These are phyloP conservation scores for Chlamydomonas schloesseri DNA, from an alignment of 139 green algal species.

Conservation along the genomic window DNA sequence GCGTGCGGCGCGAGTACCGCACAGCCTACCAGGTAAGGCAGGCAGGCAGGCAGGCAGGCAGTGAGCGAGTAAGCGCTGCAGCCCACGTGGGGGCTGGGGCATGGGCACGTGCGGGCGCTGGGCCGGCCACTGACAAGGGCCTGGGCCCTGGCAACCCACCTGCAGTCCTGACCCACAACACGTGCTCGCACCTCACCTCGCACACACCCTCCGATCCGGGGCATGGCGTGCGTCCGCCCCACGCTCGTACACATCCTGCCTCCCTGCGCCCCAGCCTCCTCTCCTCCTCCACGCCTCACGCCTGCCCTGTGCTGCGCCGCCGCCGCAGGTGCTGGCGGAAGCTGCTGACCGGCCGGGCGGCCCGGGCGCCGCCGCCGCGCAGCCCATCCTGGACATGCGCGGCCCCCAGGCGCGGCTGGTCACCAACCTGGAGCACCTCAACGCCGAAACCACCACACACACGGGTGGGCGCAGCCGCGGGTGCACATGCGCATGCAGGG, in stretches of 20 bases:
- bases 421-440: constrained; percentile 92
- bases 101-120: no score
- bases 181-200: no score
- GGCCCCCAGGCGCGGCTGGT: constrained; percentile 88
- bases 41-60: no score
- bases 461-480: constrained; percentile 4
- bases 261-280: background rate
- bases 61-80: no score
- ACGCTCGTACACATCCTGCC: no score
- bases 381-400: constrained; percentile 95
- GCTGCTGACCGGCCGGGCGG: background rate
- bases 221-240: no score
- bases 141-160: no score
- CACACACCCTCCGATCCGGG: no score
- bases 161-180: no score
- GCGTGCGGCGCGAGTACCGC: constrained; percentile 75
- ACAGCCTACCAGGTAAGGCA: constrained; percentile 90
- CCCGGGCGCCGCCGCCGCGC: background rate
- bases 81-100: no score
- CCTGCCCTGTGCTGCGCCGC: constrained; percentile 5
- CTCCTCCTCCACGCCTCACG: background rate
- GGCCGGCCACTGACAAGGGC: no score
- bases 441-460: constrained; percentile 47
- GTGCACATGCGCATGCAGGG: no score
- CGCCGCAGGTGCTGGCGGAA: constrained; percentile 50